Base-by-base conservation (phyloP, 1,284 basidiomycete genomes). In the Peniophora sp. region DNA sequence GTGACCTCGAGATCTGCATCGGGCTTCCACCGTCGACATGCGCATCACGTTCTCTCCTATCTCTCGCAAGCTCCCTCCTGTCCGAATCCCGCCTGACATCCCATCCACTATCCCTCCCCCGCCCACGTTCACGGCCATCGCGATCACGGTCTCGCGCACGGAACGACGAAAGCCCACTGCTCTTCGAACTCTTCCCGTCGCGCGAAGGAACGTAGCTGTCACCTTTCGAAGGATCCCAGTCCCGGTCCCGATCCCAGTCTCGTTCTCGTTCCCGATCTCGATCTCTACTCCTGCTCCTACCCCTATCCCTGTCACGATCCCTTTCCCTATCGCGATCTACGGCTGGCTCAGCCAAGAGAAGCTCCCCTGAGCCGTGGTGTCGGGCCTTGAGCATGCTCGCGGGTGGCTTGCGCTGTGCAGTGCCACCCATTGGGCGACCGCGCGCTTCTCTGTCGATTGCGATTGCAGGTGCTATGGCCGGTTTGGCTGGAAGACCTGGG, bases 1-100 rank as follows among this genome's bases (percentile, higher is more conserved):
- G 75, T 0, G 76, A 78, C 19, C 74, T 66, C 3, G 75, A 74
- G 3, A 41, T 53, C 38, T 51, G 56, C 19, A 50, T 52, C n/a
- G 2, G 62, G 56, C 25, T 60, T 52, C 35, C 56, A 39, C 17
- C 49, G 52, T 51, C 48, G 35, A 59, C 51, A 22, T 51, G 48
- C 35, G 55, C 47, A 20, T 35, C 53, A 6, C 50, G 36, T 5
- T 41, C 38, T 8, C 38, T 41, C 38, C 19, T 5, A 20, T 20
- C n/a, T 16, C 38, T 41, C 38, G 16, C 38, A n/a, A n/a, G 38
- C 38, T 41, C 38, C n/a, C 38, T n/a, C 38, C n/a, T 41, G n/a
- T 41, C 38, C n/a, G 8, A 20, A n/a, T 36, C 34, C 34, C 10
- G 10, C 34, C n/a, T 36, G 34, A 10, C 34, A n/a, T 10, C 34